phyloP scores from a whole-genome alignment of 2,329 filamentous ascomycete genomes.

The Harringtonia aguacate region DNA sequence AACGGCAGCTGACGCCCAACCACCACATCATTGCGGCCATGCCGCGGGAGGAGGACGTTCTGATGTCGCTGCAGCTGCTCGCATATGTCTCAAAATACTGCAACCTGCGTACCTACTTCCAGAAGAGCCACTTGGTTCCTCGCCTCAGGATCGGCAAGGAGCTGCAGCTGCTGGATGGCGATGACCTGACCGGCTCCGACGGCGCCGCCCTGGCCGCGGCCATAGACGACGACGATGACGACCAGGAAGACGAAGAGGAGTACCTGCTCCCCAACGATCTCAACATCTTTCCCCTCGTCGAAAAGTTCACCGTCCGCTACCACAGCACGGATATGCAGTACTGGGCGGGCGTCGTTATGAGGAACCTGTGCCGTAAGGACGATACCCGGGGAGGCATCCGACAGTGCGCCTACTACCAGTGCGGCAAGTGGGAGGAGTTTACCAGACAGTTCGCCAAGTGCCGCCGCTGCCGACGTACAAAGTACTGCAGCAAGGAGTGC shows the following conservation, averaged over 20 bases:
- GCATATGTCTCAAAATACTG: slow-evolving; percentile 99
- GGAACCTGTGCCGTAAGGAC: slow-evolving; percentile 96
- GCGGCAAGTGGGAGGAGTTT: slow-evolving; percentile 96
- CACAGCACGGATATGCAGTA: slow-evolving; percentile 98
- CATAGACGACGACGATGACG: slow-evolving; percentile 27
- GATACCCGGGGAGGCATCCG: slow-evolving; percentile 88
- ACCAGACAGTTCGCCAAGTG: slow-evolving; percentile 97
- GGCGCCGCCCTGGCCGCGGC: slow-evolving; percentile 20
- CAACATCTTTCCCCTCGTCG: slow-evolving; percentile 96
- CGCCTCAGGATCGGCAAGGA: slow-evolving; percentile 84
- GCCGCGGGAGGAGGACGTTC: slow-evolving; percentile 92
- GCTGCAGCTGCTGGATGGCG: slow-evolving; percentile 66
- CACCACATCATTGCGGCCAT: slow-evolving; percentile 76
- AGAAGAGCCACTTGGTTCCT: slow-evolving; percentile 86
- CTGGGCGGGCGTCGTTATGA: slow-evolving; percentile 98
- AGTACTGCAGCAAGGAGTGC: slow-evolving; percentile 99
- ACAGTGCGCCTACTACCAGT: slow-evolving; percentile 96
- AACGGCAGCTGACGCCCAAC: slow-evolving; percentile 58
- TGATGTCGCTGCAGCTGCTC: slow-evolving; percentile 94
- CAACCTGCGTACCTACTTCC: slow-evolving; percentile 90
- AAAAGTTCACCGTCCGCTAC: slow-evolving; percentile 95
- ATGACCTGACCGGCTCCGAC: slow-evolving; percentile 28
- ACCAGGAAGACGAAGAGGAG: slow-evolving; percentile 67
- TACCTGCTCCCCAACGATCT: slow-evolving; percentile 89
- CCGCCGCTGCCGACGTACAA: slow-evolving; percentile 86